Percentiles rank a stretch among this genome's conserved stretches.
These are phyloP conservation scores for Sporothrix protearum DNA, from an alignment of 2,329 filamentous ascomycete species.

Conservation along the genomic window DNA sequence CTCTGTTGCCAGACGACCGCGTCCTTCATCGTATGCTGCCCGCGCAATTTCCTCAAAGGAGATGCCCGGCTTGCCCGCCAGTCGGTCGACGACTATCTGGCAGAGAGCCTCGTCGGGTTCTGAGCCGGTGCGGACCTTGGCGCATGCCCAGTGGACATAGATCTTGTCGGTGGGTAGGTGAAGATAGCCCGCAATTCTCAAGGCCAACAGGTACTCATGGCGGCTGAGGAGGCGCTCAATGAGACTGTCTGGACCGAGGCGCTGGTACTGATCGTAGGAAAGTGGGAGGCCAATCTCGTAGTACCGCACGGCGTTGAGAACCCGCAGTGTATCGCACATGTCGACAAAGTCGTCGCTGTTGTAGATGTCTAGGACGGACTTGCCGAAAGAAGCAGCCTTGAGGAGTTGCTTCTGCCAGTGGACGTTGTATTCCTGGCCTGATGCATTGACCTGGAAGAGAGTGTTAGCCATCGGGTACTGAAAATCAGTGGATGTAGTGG, in stretches of 20 bases:
- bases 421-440: slow-evolving; percentile 83
- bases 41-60: slow-evolving; percentile 93
- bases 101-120: slow-evolving; percentile 89
- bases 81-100: slow-evolving; percentile 76
- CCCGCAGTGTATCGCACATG: slow-evolving; percentile 90
- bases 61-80: slow-evolving; percentile 84
- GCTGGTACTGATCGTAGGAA: slow-evolving; percentile 90
- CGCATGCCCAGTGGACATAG: slow-evolving; percentile 94
- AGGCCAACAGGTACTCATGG: slow-evolving; percentile 84
- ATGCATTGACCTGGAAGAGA: slow-evolving; percentile 61
- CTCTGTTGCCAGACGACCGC: slow-evolving; percentile 81
- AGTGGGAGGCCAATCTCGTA: slow-evolving; percentile 87
- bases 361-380: slow-evolving; percentile 94
- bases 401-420: slow-evolving; percentile 94
- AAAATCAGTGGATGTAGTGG: neutral
- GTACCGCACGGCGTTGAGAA: slow-evolving; percentile 86
- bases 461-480: neutral
- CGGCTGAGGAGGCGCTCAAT: slow-evolving; percentile 81
- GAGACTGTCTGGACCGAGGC: slow-evolving; percentile 84
- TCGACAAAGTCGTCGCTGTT: slow-evolving; percentile 99
- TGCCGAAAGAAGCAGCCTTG: slow-evolving; percentile 96
- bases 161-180: slow-evolving; percentile 83
- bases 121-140: slow-evolving; percentile 81
- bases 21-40: slow-evolving; percentile 90
- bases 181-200: slow-evolving; percentile 83